Conservation (phyloP, 805 yeast genomes). For the Saccharomycopsis amapae region DNA sequence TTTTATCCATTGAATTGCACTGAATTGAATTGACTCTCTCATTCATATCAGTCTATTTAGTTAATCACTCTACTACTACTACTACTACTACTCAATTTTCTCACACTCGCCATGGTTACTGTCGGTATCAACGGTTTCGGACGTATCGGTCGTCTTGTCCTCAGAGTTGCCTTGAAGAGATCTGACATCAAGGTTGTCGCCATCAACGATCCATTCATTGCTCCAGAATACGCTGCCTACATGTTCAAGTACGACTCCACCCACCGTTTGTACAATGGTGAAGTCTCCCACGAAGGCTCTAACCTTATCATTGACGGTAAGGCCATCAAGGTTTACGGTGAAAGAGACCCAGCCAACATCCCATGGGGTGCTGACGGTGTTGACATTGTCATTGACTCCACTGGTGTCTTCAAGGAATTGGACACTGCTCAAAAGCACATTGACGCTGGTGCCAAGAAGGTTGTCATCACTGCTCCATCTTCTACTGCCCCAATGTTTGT, state of each 20-base stretch:
- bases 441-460: conserved; percentile 70
- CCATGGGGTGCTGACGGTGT: conserved; percentile 62
- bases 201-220: conserved; percentile 87
- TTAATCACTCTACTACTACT: neutral
- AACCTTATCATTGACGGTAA: conserved; percentile 59
- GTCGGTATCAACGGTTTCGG: conserved; percentile 32
- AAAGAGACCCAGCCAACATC: conserved; percentile 58
- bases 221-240: conserved; percentile 86
- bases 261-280: conserved; percentile 80
- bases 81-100: neutral
- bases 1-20: no score
- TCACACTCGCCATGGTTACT: conserved; percentile 27
- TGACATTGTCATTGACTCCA: conserved; percentile 62
- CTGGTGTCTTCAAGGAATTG: conserved; percentile 62
- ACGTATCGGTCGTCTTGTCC: conserved; percentile 30
- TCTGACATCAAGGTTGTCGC: conserved; percentile 77
- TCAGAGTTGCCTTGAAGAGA: conserved; percentile 52
- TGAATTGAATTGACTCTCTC: no score
- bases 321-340: conserved; percentile 46
- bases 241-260: conserved; percentile 95
- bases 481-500: conserved; percentile 69
- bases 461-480: conserved; percentile 66
- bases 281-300: conserved; percentile 51
- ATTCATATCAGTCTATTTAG: neutral
- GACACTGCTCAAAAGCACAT: conserved; percentile 64